These are phyloP conservation scores for Colletotrichum echinochloae DNA, from an alignment of 2,329 filamentous ascomycete species.

Conservation along the genomic window DNA sequence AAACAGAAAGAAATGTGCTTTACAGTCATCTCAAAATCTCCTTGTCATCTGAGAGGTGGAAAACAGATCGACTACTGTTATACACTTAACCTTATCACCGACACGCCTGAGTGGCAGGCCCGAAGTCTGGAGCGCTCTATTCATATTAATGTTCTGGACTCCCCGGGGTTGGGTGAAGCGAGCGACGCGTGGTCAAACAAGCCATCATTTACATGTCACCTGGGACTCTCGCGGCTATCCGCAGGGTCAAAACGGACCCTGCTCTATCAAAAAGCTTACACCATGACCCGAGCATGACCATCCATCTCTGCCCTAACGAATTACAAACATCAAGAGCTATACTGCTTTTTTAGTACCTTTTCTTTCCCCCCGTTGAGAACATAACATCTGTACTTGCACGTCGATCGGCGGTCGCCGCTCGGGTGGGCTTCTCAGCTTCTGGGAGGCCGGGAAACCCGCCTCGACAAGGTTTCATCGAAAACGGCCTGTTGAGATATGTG, in stretches of 20 bases:
- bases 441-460: background rate
- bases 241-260: background rate
- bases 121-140: background rate
- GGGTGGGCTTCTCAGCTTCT: background rate
- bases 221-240: background rate
- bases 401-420: background rate
- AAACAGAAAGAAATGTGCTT: background rate
- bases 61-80: background rate
- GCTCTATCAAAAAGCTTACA: background rate
- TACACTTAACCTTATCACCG: background rate
- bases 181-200: background rate
- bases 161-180: background rate
- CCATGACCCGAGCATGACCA: background rate
- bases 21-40: background rate
- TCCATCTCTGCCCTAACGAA: background rate
- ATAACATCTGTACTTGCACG: background rate
- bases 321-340: background rate
- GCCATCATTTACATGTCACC: background rate
- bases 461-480: background rate
- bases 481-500: background rate
- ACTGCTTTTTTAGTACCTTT: background rate
- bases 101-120: background rate
- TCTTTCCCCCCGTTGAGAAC: too few species aligned
- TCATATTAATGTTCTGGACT: background rate
- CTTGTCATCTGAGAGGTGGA: background rate